Base-by-base conservation (phyloP, 176 grass and related monocot genomes). In the Phragmites australis region DNA sequence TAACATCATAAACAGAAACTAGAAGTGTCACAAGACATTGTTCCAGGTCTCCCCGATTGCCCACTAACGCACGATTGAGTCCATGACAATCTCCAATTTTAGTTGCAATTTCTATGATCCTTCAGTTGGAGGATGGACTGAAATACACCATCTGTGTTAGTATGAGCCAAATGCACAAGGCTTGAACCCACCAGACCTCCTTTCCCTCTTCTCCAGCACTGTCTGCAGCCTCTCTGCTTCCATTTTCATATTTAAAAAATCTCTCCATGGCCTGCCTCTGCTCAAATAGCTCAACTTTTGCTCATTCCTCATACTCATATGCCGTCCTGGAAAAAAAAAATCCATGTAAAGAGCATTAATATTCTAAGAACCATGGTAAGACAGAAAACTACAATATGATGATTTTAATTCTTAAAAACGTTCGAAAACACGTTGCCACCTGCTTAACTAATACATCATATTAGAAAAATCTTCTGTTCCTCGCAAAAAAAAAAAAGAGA, bases 241-340 rank as follows among this genome's bases (percentile, higher is more conserved):
- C 21, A 82, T 75, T 48, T 85, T 82, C 71, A 88, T 88, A 21
- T 63, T 74, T 34, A 87, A 52, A 44, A 88, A 72, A 61, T 72
- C 77, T 41, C 76, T 91, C 84, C 85, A 91, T 85, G 26, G 61
- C 63, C 23, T 78, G 85, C 71, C 45, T 70, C 71, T 87, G 81
- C 34, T 91, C 81, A 31, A 31, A 47, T 30, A 80, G 77, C 76
- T 85, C 70, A 45, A 78, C 30, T 67, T 82, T 87, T 37, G 77
- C 85, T 57, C 72, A 76, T 63, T 81, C 84, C 84, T 81, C 89
- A 67, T 81, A 72, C 43, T 91, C 76, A 6, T 47, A 62, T 3
- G 52, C 70, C 26, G 48, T 43, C 76, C 85, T 88, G 54, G 19
- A 66, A 66, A 66, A 66, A 66, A 66, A 59, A 4, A 53, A 39